A percentile compares a stretch with the other conserved stretches of the same genome.
Conservation (phyloP, 192 early-diverging fungal genomes). For the Paraglomus brasilianum region DNA sequence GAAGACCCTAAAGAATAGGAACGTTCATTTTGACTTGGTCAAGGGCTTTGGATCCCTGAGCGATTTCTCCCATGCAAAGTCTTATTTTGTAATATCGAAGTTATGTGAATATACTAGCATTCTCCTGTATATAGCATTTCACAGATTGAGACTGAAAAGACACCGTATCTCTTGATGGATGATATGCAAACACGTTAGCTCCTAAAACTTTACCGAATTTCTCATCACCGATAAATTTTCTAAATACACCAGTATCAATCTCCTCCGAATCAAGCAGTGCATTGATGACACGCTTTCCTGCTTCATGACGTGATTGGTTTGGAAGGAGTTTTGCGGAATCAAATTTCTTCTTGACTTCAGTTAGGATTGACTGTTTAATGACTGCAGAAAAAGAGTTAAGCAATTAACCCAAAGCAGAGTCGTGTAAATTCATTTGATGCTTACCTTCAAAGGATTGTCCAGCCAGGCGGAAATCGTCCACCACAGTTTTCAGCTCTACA, state of each 20-base stretch:
- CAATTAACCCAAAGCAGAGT: not conserved
- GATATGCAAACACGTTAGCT: not conserved
- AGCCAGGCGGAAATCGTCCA: not conserved
- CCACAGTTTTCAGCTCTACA: not conserved
- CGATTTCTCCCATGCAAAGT: no score
- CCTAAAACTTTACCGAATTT: not conserved
- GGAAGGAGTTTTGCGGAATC: not conserved
- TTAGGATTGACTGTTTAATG: not conserved
- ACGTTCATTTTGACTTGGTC: no score
- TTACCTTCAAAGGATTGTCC: slow-evolving; percentile 8
- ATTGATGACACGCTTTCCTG: not conserved
- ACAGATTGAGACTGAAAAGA: not conserved
- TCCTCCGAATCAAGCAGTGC: not conserved
- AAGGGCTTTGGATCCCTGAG: no score
- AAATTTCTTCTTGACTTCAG: not conserved
- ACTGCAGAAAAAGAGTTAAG: not conserved
- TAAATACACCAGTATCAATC: not conserved
- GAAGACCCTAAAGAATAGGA: no score
- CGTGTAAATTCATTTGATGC: slow-evolving; percentile 5
- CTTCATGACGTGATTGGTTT: not conserved
- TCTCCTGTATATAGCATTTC: not conserved
- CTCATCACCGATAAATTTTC: not conserved
- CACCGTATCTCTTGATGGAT: not conserved
- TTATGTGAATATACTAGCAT: not conserved
- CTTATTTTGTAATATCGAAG: no score